Evolutionary conservation across 768 basidiomycete species (phyloP).

Genomic region (Lactifluus subvellereus): DNA sequence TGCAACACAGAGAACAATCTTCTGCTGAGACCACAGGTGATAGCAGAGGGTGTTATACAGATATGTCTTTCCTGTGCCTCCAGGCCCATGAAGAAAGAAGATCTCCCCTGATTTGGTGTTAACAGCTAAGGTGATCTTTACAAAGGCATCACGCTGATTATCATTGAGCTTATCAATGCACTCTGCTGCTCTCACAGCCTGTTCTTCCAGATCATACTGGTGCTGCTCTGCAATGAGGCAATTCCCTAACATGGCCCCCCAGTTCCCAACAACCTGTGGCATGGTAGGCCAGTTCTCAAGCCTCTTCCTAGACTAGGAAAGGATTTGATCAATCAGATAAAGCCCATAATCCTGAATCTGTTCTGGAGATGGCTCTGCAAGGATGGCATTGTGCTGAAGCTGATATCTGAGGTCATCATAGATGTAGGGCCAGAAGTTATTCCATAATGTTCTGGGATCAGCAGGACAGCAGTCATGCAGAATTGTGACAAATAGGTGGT

Average conservation of each 20-base stretch:
- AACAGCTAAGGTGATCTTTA: constrained; percentile 24
- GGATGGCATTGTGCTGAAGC: constrained; percentile 22
- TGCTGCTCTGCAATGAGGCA: constrained; percentile 33
- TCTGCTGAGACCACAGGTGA: background rate
- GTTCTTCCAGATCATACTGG: constrained; percentile 26
- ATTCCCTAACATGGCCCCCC: constrained; percentile 29
- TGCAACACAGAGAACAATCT: constrained; percentile 40
- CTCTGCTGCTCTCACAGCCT: background rate
- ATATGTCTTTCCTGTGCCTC: constrained; percentile 44
- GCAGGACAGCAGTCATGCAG: constrained; percentile 31
- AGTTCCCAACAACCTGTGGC: constrained; percentile 30
- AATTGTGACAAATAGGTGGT: constrained; percentile 38
- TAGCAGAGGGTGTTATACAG: constrained; percentile 34
- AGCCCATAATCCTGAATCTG: constrained; percentile 40
- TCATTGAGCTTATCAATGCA: constrained; percentile 17
- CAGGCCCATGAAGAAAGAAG: constrained; percentile 42
- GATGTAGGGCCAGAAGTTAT: constrained; percentile 31
- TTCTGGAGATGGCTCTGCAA: constrained; percentile 28
- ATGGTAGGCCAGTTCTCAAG: constrained; percentile 30
- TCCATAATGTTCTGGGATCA: constrained; percentile 38
- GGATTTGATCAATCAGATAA: constrained; percentile 33
- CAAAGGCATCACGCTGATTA: constrained; percentile 23
- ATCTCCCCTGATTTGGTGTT: constrained; percentile 14
- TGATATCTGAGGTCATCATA: constrained; percentile 37
- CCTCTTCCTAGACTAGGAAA: constrained; percentile 25